Evolutionary conservation across 495 filamentous ascomycete species (phyloP).

Genomic region (Bacidia rubella): DNA sequence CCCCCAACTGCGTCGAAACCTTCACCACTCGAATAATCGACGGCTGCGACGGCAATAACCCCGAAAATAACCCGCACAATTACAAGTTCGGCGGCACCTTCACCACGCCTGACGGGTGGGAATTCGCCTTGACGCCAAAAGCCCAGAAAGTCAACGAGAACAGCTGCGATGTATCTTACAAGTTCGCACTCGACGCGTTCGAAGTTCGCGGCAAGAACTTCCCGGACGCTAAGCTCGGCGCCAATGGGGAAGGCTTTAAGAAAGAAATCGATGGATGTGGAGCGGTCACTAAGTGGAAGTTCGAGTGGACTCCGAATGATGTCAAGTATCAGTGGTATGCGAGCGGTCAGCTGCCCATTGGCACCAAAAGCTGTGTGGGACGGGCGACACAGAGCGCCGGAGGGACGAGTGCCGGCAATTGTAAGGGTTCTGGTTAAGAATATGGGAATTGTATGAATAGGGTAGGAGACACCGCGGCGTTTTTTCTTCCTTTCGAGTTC

Average conservation of each 20-base stretch:
- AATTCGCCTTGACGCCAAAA: neutral
- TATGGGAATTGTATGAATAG: too few species aligned
- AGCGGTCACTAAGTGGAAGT: slow-evolving; percentile 9
- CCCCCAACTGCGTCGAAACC: neutral
- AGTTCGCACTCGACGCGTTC: slow-evolving; percentile 6
- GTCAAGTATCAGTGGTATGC: slow-evolving; percentile 15
- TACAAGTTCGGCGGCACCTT: slow-evolving; percentile 7
- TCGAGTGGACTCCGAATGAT: slow-evolving; percentile 13
- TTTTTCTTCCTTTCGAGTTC: too few species aligned
- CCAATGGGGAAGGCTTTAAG: slow-evolving; percentile 10
- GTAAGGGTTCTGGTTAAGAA: neutral
- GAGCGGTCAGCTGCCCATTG: slow-evolving; percentile 10
- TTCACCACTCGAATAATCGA: neutral
- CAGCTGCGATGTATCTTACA: slow-evolving; percentile 12
- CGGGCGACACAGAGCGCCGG: slow-evolving; percentile 7
- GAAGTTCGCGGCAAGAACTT: slow-evolving; percentile 15
- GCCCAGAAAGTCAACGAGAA: slow-evolving; percentile 1
- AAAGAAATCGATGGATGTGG: slow-evolving; percentile 15
- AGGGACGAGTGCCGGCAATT: neutral
- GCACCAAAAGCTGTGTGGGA: slow-evolving; percentile 15
- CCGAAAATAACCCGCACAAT: slow-evolving; percentile 2
- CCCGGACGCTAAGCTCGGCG: slow-evolving; percentile 5
- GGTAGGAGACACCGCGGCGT: too few species aligned
- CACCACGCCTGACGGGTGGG: slow-evolving; percentile 1
- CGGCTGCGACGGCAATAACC: slow-evolving; percentile 1